Conservation (phyloP, 352 stramenopile species). For the Pythium vanterpoolii region DNA sequence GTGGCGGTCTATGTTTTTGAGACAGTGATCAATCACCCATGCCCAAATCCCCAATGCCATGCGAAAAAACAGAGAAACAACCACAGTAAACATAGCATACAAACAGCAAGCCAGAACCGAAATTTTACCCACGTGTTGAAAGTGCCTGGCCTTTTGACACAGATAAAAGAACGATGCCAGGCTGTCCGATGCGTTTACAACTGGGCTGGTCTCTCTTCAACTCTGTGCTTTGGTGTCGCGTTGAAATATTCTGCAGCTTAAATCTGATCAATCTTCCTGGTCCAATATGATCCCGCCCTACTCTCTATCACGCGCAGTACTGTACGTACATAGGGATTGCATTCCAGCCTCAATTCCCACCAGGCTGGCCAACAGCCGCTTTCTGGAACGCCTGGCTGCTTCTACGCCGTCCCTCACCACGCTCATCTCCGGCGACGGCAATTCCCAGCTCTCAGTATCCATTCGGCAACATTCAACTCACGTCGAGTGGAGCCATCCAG, state of each 20-base stretch:
- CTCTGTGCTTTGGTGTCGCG: background rate
- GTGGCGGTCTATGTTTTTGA: background rate
- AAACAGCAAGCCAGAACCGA: background rate
- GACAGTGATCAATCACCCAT: background rate
- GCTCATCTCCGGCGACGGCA: background rate
- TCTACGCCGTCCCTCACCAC: constrained; percentile 2
- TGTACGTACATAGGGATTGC: background rate
- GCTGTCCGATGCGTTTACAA: no score
- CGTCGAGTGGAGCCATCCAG: constrained; percentile 15
- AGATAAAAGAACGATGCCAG: constrained; percentile 12
- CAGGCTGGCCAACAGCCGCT: constrained; percentile 9
- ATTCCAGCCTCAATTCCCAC: background rate
- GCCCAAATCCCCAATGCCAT: background rate
- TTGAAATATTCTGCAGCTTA: constrained; percentile 14
- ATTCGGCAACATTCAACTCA: constrained; percentile 20
- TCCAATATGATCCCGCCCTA: background rate
- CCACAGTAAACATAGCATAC: background rate
- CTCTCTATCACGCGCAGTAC: constrained; percentile 1
- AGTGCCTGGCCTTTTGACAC: background rate
- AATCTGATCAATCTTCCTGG: no score
- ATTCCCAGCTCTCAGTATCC: constrained; percentile 17
- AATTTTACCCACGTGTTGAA: background rate
- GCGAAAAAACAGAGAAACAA: background rate
- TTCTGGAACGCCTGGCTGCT: constrained; percentile 15
- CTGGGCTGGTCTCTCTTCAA: background rate